A percentile compares a stretch with the other conserved stretches of the same genome.
These are phyloP conservation scores for Calamus simplicifolius DNA, from an alignment of 176 grass and related monocot species.

Conservation along the genomic window DNA sequence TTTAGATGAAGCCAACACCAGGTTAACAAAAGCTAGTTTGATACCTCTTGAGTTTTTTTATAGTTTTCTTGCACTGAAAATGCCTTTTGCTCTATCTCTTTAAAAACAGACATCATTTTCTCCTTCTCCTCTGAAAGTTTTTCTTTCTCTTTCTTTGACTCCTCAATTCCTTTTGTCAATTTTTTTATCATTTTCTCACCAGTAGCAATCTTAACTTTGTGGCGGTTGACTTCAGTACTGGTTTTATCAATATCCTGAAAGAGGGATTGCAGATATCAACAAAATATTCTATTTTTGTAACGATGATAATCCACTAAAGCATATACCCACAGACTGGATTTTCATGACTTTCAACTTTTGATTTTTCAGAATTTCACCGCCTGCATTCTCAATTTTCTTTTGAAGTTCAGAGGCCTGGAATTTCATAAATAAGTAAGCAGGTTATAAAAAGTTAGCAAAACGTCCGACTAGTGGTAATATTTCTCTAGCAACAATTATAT, in stretches of 20 bases:
- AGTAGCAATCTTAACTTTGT: conserved; percentile 72
- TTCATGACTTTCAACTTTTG: conserved; percentile 74
- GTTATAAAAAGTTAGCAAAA: background rate
- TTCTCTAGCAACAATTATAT: too few relatives aligned
- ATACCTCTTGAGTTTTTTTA: conserved; percentile 74
- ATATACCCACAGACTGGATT: conserved; percentile 73
- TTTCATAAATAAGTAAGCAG: conserved; percentile 2
- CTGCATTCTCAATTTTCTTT: conserved; percentile 86
- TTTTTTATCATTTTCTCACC: conserved; percentile 69
- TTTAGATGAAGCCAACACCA: conserved; percentile 2
- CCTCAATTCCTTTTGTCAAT: conserved; percentile 56
- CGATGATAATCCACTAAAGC: background rate
- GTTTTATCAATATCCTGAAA: conserved; percentile 90
- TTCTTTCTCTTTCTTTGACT: conserved; percentile 61
- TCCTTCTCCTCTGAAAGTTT: conserved; percentile 48
- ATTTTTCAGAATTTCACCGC: conserved; percentile 78
- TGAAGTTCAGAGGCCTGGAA: conserved; percentile 85
- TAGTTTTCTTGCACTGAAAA: conserved; percentile 84
- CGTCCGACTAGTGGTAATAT: too few relatives aligned
- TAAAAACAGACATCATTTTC: conserved; percentile 46
- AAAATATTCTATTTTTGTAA: too few relatives aligned
- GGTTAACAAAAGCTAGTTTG: too few relatives aligned
- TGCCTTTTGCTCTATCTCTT: conserved; percentile 72
- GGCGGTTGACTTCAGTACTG: conserved; percentile 77
- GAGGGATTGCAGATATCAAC: background rate